Evolutionary conservation across 2,329 filamentous ascomycete species (phyloP).

Genomic region (Periconia sp.): DNA sequence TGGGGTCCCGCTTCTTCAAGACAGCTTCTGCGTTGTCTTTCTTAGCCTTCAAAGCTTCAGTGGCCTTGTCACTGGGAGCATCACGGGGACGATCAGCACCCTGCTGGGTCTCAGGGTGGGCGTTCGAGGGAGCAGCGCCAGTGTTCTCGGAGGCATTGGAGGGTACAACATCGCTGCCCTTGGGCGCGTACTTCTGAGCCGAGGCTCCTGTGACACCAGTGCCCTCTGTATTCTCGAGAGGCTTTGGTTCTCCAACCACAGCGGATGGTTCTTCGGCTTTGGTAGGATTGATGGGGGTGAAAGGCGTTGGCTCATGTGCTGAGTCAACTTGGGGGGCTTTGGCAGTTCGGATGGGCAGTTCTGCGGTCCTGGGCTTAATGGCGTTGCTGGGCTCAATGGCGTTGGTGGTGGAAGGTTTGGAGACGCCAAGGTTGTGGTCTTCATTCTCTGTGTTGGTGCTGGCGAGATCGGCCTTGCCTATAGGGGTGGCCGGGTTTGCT

Average conservation of each 20-base stretch:
- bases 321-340: slow-evolving; percentile 8
- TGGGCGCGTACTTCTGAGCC: slow-evolving; percentile 19
- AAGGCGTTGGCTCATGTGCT: not conserved
- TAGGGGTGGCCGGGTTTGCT: slow-evolving; percentile 7
- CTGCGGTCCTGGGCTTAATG: not conserved
- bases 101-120: slow-evolving; percentile 34
- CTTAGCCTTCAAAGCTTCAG: slow-evolving; percentile 5
- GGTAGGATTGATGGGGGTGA: slow-evolving; percentile 14
- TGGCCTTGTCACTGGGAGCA: slow-evolving; percentile 26
- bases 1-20: slow-evolving; percentile 18
- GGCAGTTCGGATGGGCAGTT: slow-evolving; percentile 4
- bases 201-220: slow-evolving; percentile 29
- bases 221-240: slow-evolving; percentile 25
- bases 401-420: not conserved
- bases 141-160: slow-evolving; percentile 25
- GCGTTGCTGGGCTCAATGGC: not conserved
- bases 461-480: not conserved
- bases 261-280: slow-evolving; percentile 13
- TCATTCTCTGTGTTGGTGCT: not conserved
- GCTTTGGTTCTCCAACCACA: slow-evolving; percentile 17
- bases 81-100: slow-evolving; percentile 37
- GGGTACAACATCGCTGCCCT: slow-evolving; percentile 31
- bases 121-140: slow-evolving; percentile 17
- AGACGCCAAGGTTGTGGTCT: not conserved
- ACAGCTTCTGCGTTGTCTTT: slow-evolving; percentile 21